phyloP scores from a whole-genome alignment of 2,329 filamentous ascomycete genomes.

The Aureobasidium subglaciale region DNA sequence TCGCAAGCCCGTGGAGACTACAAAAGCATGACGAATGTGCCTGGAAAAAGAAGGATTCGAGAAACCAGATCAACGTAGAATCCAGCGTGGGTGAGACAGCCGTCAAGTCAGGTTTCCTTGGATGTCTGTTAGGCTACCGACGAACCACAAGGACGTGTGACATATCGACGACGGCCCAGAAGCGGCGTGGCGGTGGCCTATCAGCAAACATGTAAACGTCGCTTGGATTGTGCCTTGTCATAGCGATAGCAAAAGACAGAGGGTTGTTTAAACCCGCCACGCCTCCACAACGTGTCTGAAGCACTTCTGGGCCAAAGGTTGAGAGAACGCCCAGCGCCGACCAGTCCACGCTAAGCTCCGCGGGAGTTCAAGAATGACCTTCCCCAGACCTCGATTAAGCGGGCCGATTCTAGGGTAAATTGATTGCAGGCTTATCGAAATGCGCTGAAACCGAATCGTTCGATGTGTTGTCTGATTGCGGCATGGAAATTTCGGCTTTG shows the following conservation, averaged over 20 bases:
- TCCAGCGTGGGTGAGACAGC: conserved; percentile 8
- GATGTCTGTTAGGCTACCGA: background rate
- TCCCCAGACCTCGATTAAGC: conserved; percentile 1
- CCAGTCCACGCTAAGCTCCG: conserved; percentile 5
- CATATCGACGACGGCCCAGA: background rate
- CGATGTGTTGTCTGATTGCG: background rate
- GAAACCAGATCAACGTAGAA: conserved; percentile 1
- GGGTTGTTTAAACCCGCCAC: background rate
- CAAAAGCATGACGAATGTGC: no score
- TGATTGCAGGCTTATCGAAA: conserved; percentile 6
- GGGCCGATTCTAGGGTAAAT: conserved; percentile 4
- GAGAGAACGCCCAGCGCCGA: background rate
- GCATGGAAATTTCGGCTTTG: background rate
- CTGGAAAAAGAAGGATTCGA: no score
- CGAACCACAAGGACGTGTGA: background rate
- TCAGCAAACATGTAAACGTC: conserved; percentile 2
- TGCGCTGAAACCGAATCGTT: conserved; percentile 11
- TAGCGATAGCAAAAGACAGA: background rate
- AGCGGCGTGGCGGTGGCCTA: background rate
- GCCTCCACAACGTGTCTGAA: conserved; percentile 4
- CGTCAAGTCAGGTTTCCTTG: background rate
- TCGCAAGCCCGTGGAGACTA: no score
- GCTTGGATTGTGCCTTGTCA: background rate
- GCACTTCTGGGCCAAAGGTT: conserved; percentile 6
- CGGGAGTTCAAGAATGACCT: background rate